Conservation (phyloP, 108 stramenopile genomes). For the Cyclostephanos tholiformis region DNA sequence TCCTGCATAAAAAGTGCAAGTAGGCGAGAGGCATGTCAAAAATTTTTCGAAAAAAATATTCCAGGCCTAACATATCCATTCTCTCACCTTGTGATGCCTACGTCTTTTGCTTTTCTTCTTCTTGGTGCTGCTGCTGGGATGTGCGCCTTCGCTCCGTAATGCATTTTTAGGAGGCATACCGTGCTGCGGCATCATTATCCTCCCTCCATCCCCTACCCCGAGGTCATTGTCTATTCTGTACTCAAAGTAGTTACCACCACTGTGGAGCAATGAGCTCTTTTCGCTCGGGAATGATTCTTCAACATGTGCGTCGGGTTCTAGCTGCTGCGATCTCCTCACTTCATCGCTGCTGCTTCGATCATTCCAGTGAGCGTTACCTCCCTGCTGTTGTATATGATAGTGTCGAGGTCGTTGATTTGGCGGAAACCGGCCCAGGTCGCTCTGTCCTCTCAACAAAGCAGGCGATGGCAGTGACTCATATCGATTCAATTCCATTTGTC, state of each 20-base stretch:
- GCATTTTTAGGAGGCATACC: conserved; percentile 19
- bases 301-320: not conserved
- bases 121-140: conserved; percentile 16
- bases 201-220: not conserved
- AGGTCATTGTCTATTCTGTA: not conserved
- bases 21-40: not conserved
- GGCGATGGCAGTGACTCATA: conserved; percentile 1
- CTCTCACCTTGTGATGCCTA: conserved; percentile 28
- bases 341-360: conserved; percentile 14
- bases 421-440: no score
- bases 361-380: not conserved
- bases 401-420: not conserved
- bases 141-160: conserved; percentile 10
- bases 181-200: conserved; percentile 1
- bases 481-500: conserved; percentile 15
- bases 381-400: conserved; percentile 23
- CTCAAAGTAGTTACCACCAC: conserved; percentile 12
- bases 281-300: not conserved
- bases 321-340: not conserved
- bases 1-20: conserved; percentile 2
- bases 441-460: no score
- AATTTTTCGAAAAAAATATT: not conserved
- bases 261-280: conserved; percentile 12
- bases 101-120: conserved; percentile 30
- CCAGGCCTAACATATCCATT: conserved; percentile 1